phyloP scores from a whole-genome alignment of 1,139 yeast genomes.

The Diutina rugosa region DNA sequence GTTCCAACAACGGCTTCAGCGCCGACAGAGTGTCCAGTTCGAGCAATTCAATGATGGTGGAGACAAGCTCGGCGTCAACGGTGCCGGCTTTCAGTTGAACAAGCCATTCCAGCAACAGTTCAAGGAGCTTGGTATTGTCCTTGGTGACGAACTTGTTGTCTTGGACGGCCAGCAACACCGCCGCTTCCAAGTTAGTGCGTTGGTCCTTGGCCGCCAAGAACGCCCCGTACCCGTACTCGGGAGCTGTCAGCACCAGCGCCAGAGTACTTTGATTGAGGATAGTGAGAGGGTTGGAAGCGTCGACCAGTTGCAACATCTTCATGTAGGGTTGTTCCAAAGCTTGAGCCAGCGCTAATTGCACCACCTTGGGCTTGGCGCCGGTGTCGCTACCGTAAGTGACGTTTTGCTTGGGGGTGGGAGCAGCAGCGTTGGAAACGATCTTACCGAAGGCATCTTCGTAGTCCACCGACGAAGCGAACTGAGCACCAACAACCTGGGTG shows the following conservation, averaged over 20 bases:
- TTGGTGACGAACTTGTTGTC: neutral
- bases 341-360: slow-evolving; percentile 31
- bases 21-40: slow-evolving; percentile 22
- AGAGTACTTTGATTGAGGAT: slow-evolving; percentile 39
- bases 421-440: neutral
- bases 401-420: slow-evolving; percentile 46
- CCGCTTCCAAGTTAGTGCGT: slow-evolving; percentile 29
- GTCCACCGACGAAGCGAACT: slow-evolving; percentile 35
- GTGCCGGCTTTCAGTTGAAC: slow-evolving; percentile 24
- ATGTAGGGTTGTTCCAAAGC: slow-evolving; percentile 64
- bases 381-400: slow-evolving; percentile 22
- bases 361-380: slow-evolving; percentile 29
- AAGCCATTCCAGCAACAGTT: slow-evolving; percentile 60
- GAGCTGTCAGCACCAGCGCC: slow-evolving; percentile 40
- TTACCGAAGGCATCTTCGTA: neutral
- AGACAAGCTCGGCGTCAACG: slow-evolving; percentile 9
- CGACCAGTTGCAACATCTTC: slow-evolving; percentile 61
- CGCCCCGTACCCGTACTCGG: slow-evolving; percentile 83
- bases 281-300: slow-evolving; percentile 32
- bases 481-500: slow-evolving; percentile 45
- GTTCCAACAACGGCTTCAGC: slow-evolving; percentile 32
- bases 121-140: slow-evolving; percentile 21
- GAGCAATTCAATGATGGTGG: slow-evolving; percentile 29
- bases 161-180: slow-evolving; percentile 40
- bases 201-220: slow-evolving; percentile 47